Evolutionary conservation across 495 filamentous ascomycete genomes (phyloP).

Genomic region (Penicilliopsis zonata): DNA sequence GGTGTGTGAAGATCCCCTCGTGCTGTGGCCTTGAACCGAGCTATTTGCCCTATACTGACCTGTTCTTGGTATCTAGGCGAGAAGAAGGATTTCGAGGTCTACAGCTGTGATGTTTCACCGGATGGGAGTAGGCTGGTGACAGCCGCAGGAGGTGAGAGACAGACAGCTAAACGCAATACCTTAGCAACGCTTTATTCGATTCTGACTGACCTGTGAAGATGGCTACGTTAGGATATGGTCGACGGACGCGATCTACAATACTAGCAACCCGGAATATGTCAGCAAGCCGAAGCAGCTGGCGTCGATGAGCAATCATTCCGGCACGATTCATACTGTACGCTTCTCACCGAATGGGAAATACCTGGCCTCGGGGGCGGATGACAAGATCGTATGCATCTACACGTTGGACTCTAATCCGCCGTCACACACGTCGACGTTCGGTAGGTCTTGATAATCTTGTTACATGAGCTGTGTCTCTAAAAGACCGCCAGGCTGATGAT

Average conservation of each 20-base stretch:
- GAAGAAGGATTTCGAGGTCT: slow-evolving; percentile 94
- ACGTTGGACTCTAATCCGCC: slow-evolving; percentile 72
- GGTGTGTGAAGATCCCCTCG: no score
- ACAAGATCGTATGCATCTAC: slow-evolving; percentile 97
- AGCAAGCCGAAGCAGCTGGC: slow-evolving; percentile 85
- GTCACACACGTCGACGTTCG: slow-evolving; percentile 60
- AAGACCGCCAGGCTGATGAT: background rate
- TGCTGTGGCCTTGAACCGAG: slow-evolving; percentile 3
- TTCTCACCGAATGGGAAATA: slow-evolving; percentile 92
- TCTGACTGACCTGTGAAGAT: slow-evolving; percentile 42
- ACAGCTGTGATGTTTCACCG: slow-evolving; percentile 92
- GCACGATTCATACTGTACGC: slow-evolving; percentile 90
- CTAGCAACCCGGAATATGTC: slow-evolving; percentile 50
- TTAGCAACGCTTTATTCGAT: no score
- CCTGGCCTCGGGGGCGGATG: slow-evolving; percentile 90
- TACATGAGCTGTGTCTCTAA: background rate
- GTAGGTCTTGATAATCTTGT: slow-evolving; percentile 32
- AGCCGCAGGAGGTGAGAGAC: slow-evolving; percentile 68
- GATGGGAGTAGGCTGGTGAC: slow-evolving; percentile 87
- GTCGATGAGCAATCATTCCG: slow-evolving; percentile 95
- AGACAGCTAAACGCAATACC: no score
- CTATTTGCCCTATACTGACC: slow-evolving; percentile 3
- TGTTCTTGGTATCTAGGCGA: slow-evolving; percentile 47
- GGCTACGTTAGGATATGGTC: slow-evolving; percentile 97
- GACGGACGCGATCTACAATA: slow-evolving; percentile 79